A percentile compares a stretch with the other conserved stretches of the same genome.
phyloP scores from a whole-genome alignment of 768 basidiomycete genomes.

The Suillus fuscotomentosus region DNA sequence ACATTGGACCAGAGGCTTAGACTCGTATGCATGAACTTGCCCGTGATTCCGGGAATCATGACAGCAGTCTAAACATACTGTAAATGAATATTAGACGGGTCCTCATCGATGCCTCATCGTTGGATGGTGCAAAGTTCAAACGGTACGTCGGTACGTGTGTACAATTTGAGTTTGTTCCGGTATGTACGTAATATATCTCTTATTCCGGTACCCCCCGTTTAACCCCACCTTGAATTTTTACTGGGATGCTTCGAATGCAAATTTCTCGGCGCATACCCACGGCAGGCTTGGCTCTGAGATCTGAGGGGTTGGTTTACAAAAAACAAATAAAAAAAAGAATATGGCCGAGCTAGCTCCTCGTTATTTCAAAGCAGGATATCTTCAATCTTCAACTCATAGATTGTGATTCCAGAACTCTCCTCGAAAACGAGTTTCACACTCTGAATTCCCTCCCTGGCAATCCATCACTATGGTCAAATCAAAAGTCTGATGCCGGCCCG shows the following conservation, averaged over 20 bases:
- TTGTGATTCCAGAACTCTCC: constrained; percentile 74
- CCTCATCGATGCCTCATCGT: neutral
- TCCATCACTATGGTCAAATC: constrained; percentile 35
- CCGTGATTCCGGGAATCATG: neutral
- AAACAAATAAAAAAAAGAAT: too few relatives aligned
- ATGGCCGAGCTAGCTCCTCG: neutral
- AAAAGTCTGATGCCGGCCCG: constrained; percentile 71
- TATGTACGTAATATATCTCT: neutral
- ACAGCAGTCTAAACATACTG: neutral
- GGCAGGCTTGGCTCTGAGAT: neutral
- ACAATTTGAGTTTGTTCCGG: neutral
- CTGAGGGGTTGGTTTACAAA: too few relatives aligned
- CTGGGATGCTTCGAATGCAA: neutral
- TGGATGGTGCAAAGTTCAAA: neutral
- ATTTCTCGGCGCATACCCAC: neutral
- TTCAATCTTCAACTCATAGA: constrained; percentile 58
- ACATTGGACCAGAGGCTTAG: neutral
- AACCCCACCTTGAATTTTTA: too few relatives aligned
- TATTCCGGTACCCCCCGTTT: too few relatives aligned
- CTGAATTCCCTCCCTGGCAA: constrained; percentile 29
- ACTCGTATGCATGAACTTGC: neutral
- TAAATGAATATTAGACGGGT: neutral
- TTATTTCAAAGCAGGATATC: constrained; percentile 14
- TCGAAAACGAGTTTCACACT: constrained; percentile 71
- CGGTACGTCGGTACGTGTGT: neutral